These are phyloP conservation scores for Komagataea norvegica DNA, from an alignment of 1,139 yeast genomes.

Conservation along the genomic window DNA sequence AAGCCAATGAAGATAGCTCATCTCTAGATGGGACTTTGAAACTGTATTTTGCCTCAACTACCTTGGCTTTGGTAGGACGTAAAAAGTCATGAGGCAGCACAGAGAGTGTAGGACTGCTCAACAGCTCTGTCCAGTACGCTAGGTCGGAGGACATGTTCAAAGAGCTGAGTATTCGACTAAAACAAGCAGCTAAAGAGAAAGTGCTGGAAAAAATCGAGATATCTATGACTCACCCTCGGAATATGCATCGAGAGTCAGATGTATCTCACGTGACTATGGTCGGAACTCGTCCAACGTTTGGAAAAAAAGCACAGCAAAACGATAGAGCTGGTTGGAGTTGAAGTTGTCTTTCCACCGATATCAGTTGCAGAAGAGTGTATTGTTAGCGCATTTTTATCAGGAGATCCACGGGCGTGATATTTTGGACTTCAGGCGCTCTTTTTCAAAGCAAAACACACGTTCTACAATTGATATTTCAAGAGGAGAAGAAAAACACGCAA, in stretches of 20 bases:
- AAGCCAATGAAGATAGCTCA: constrained; percentile 20
- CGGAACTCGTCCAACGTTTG: not conserved
- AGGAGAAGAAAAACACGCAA: not conserved
- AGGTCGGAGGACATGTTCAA: constrained; percentile 20
- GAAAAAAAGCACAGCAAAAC: constrained; percentile 2
- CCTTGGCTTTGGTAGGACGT: constrained; percentile 67
- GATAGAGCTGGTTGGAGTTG: not conserved
- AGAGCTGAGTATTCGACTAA: no score
- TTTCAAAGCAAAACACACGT: not conserved
- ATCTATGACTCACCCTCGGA: not conserved
- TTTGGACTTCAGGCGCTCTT: no score
- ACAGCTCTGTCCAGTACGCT: constrained; percentile 60
- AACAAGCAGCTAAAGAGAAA: not conserved
- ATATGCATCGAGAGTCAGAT: not conserved
- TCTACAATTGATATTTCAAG: no score
- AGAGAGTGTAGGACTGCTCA: constrained; percentile 80
- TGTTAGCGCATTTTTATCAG: no score
- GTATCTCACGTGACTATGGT: not conserved
- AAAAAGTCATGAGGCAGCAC: constrained; percentile 85
- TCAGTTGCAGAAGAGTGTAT: no score
- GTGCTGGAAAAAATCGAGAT: not conserved
- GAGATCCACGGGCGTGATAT: no score
- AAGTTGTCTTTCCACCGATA: not conserved
- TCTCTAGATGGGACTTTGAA: constrained; percentile 33
- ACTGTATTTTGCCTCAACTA: constrained; percentile 54